phyloP scores from a whole-genome alignment of 2,329 filamentous ascomycete species.

The Hortaea sp. region DNA sequence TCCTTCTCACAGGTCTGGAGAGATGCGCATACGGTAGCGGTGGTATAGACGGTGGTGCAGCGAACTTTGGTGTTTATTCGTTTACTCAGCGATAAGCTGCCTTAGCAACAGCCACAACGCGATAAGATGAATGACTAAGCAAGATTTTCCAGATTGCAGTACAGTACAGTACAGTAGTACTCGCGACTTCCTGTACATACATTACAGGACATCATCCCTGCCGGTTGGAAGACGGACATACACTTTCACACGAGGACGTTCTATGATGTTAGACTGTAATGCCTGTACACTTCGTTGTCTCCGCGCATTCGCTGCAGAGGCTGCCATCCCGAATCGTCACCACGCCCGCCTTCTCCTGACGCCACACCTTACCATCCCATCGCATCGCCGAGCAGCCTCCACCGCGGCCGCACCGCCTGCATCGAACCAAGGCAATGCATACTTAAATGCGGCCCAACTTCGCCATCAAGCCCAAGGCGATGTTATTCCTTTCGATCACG shows the following conservation, averaged over 20 bases:
- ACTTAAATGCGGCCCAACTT: slow-evolving; percentile 7
- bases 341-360: slow-evolving; percentile 14
- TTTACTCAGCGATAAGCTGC: too few relatives aligned
- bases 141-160: neutral
- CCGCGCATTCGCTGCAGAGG: slow-evolving; percentile 29
- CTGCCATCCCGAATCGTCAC: slow-evolving; percentile 4
- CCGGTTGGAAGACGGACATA: neutral
- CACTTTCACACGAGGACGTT: neutral
- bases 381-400: slow-evolving; percentile 2
- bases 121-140: neutral
- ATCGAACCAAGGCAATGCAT: slow-evolving; percentile 1
- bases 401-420: slow-evolving; percentile 1
- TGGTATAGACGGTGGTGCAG: neutral
- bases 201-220: too few relatives aligned
- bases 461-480: slow-evolving; percentile 1
- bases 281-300: slow-evolving; percentile 35
- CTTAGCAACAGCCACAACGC: too few relatives aligned
- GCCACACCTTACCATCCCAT: slow-evolving; percentile 8
- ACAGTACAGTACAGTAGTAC: too few relatives aligned
- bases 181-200: too few relatives aligned
- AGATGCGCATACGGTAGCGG: neutral
- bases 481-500: neutral
- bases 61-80: neutral
- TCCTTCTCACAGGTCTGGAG: neutral
- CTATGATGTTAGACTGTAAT: slow-evolving; percentile 35